phyloP scores from a whole-genome alignment of 176 grass and related monocot species.

The Ensete ventricosum region DNA sequence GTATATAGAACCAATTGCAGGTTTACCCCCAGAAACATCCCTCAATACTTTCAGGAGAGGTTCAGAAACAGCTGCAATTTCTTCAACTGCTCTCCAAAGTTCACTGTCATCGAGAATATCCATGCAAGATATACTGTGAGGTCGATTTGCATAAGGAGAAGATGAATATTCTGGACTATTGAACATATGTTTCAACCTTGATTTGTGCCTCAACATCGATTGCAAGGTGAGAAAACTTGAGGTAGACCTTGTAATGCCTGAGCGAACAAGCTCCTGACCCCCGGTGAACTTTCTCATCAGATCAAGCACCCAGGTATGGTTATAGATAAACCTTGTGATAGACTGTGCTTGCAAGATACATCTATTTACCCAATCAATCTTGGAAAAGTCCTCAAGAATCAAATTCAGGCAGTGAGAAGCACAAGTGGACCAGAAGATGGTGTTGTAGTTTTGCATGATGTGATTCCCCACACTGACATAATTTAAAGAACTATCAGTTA shows the following conservation, averaged over 20 bases:
- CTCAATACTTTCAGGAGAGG: conserved; percentile 82
- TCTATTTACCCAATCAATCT: conserved; percentile 82
- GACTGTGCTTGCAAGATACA: conserved; percentile 77
- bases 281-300: conserved; percentile 45
- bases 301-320: conserved; percentile 70
- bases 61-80: conserved; percentile 84
- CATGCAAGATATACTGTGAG: conserved; percentile 46
- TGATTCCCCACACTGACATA: conserved; percentile 57
- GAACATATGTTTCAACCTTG: conserved; percentile 91
- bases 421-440: conserved; percentile 84
- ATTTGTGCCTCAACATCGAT: conserved; percentile 55
- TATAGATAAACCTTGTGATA: conserved; percentile 83
- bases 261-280: conserved; percentile 69
- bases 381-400: conserved; percentile 83
- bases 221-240: conserved; percentile 82
- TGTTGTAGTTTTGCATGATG: conserved; percentile 80
- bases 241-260: conserved; percentile 69
- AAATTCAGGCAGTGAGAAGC: conserved; percentile 78
- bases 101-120: conserved; percentile 65
- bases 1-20: conserved; percentile 78
- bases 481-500: conserved; percentile 60
- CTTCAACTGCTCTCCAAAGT: conserved; percentile 75
- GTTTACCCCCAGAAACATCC: conserved; percentile 82
- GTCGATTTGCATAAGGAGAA: conserved; percentile 59
- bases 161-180: conserved; percentile 61